phyloP scores from a whole-genome alignment of 1,284 basidiomycete species.

The Xerocomus amazonicus region DNA sequence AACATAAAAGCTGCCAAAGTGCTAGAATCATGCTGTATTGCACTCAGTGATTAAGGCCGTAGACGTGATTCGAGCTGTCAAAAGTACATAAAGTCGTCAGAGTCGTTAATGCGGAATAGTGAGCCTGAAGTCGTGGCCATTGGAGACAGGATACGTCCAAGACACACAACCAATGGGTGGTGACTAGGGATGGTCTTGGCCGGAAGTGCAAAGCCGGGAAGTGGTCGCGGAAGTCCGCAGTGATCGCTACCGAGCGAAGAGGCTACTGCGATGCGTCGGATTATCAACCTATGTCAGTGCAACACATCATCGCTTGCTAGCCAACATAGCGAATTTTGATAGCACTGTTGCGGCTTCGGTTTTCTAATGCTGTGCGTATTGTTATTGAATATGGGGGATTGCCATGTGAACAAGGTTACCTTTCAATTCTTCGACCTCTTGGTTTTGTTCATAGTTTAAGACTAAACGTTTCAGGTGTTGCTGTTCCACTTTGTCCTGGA shows the following conservation, averaged over 20 bases:
- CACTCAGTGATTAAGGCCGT: slow-evolving; percentile 5
- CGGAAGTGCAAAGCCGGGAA: slow-evolving; percentile 17
- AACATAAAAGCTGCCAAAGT: too few relatives aligned
- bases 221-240: slow-evolving; percentile 23
- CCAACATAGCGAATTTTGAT: slow-evolving; percentile 73
- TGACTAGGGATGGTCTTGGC: slow-evolving; percentile 21
- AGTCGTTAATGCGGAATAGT: slow-evolving; percentile 21
- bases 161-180: slow-evolving; percentile 12
- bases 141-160: slow-evolving; percentile 12
- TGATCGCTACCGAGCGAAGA: slow-evolving; percentile 25
- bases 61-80: slow-evolving; percentile 18
- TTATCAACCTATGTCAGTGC: slow-evolving; percentile 14
- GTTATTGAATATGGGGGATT: slow-evolving; percentile 7
- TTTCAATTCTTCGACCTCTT: slow-evolving; percentile 77
- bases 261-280: slow-evolving; percentile 21
- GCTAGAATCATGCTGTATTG: slow-evolving; percentile 1
- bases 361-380: slow-evolving; percentile 53
- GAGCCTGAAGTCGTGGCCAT: slow-evolving; percentile 16
- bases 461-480: slow-evolving; percentile 94
- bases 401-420: slow-evolving; percentile 39
- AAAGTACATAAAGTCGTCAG: slow-evolving; percentile 29
- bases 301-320: slow-evolving; percentile 32
- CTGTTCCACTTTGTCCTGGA: slow-evolving; percentile 91
- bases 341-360: slow-evolving; percentile 56
- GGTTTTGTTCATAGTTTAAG: slow-evolving; percentile 79